Base-by-base conservation (phyloP, 257 asterid genomes). In the Solanum sitiens region DNA sequence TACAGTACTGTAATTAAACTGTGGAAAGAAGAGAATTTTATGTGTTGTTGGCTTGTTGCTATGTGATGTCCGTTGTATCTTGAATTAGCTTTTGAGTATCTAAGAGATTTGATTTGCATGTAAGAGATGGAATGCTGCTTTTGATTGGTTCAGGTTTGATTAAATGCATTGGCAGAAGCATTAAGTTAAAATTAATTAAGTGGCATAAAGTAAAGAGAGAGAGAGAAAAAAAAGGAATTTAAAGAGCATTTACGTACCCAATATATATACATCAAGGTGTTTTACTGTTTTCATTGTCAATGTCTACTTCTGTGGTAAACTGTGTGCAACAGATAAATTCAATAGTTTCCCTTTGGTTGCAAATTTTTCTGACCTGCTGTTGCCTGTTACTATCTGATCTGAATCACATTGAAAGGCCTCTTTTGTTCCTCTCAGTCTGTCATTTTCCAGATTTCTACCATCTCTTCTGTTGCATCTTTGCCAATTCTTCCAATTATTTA, bases 91-190 rank as follows among this genome's bases (percentile, higher is more conserved):
- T 75, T 70, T 70, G 76, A 40, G 32, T 50, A 32, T 23, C 7
- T 45, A 8, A 13, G 39, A 53, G 87, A 61, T 88, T n/a, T 88
- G 87, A 87, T 87, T 83, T 87, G 88, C 90, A 70, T 90, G 90
- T 76, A 84, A 88, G 83, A 35, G 75, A 84, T 59, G 86, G 80
- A 91, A 79, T 82, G 87, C 89, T 88, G 91, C 90, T 88, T 90
- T 85, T 63, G 85, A 65, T 86, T 68, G 47, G 86, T 70, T 84
- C 27, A 63, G 71, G 50, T 76, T 67, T 30, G 68, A 30, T 47
- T 80, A 30, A 89, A 91, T 88, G 90, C 88, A 83, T 74, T 70
- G 90, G 90, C 89, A 89, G 89, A 47, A 77, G 87, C 89, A 93
- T 85, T 88, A 71, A 75, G 40, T 80, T 74, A 32, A 88, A 44